These are phyloP conservation scores for Epichloe baconii DNA, from an alignment of 2,329 filamentous ascomycete genomes.

Conservation along the genomic window DNA sequence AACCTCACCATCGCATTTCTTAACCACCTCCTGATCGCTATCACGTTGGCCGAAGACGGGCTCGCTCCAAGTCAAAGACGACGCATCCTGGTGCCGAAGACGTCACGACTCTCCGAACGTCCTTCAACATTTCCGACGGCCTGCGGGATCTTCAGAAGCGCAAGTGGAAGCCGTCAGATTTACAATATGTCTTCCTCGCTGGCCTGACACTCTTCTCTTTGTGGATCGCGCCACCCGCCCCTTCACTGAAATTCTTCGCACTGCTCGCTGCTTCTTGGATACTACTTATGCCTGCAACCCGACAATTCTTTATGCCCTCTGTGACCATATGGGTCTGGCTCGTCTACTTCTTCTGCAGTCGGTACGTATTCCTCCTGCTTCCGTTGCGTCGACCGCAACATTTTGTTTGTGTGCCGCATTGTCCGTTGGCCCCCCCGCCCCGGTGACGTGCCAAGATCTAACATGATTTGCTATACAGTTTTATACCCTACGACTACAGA, in stretches of 20 bases:
- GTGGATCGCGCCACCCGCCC: slow-evolving; percentile 68
- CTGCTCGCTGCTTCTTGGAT: slow-evolving; percentile 55
- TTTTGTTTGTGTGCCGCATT: neutral
- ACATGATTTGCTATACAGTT: slow-evolving; percentile 36
- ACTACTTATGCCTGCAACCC: slow-evolving; percentile 67
- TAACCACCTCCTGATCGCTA: slow-evolving; percentile 28
- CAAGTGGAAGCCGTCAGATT: slow-evolving; percentile 70
- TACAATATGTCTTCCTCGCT: slow-evolving; percentile 68
- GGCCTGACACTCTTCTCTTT: slow-evolving; percentile 71
- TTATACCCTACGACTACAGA: slow-evolving; percentile 77
- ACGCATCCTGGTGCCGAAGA: slow-evolving; percentile 33
- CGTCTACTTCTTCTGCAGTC: slow-evolving; percentile 82
- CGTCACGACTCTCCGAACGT: slow-evolving; percentile 66
- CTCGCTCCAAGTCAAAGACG: slow-evolving; percentile 26
- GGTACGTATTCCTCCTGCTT: slow-evolving; percentile 45
- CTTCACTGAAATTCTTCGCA: slow-evolving; percentile 62
- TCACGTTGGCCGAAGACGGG: slow-evolving; percentile 24
- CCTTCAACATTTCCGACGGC: slow-evolving; percentile 68
- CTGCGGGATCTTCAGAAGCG: slow-evolving; percentile 63
- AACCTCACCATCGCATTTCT: slow-evolving; percentile 29
- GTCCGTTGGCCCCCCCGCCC: neutral
- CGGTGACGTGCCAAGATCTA: neutral
- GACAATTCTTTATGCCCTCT: slow-evolving; percentile 84
- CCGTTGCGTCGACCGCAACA: too few relatives aligned
- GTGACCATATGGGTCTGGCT: slow-evolving; percentile 77